phyloP scores from a whole-genome alignment of 2,329 filamentous ascomycete genomes.

The Talaromyces atroroseus region DNA sequence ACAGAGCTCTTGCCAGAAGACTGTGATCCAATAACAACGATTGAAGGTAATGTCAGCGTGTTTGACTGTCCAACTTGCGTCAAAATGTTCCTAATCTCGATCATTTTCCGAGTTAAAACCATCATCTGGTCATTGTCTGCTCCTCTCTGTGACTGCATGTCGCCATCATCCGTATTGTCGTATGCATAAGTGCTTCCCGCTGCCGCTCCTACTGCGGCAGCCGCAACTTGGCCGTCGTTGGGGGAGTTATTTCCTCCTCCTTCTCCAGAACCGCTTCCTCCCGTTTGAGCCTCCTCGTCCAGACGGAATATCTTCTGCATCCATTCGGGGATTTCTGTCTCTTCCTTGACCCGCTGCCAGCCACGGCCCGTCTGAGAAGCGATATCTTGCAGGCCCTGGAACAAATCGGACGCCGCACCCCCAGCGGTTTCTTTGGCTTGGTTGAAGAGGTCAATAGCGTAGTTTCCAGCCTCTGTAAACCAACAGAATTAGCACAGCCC shows the following conservation, averaged over 20 bases:
- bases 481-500: slow-evolving; percentile 2
- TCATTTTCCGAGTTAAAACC: slow-evolving; percentile 98
- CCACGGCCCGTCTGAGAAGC: slow-evolving; percentile 73
- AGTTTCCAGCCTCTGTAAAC: slow-evolving; percentile 63
- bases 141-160: slow-evolving; percentile 54
- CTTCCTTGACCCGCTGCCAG: slow-evolving; percentile 78
- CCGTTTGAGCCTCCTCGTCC: slow-evolving; percentile 55
- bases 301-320: slow-evolving; percentile 64
- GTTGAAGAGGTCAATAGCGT: slow-evolving; percentile 69
- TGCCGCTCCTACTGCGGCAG: slow-evolving; percentile 59
- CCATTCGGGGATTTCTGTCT: slow-evolving; percentile 70
- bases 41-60: slow-evolving; percentile 82
- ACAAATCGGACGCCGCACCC: slow-evolving; percentile 62
- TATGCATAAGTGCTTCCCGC: slow-evolving; percentile 75
- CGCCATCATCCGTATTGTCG: slow-evolving; percentile 59
- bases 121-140: slow-evolving; percentile 98
- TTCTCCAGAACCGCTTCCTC: slow-evolving; percentile 34
- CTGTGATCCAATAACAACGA: slow-evolving; percentile 98
- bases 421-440: slow-evolving; percentile 67
- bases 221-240: slow-evolving; percentile 50
- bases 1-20: slow-evolving; percentile 98
- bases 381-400: slow-evolving; percentile 67
- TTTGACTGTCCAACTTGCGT: slow-evolving; percentile 89
- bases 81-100: slow-evolving; percentile 89
- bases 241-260: slow-evolving; percentile 44